A percentile compares a stretch with the other conserved stretches of the same genome.
Evolutionary conservation across 257 asterid genomes (phyloP).

Genomic region (Fraxinus quadrangulata): DNA sequence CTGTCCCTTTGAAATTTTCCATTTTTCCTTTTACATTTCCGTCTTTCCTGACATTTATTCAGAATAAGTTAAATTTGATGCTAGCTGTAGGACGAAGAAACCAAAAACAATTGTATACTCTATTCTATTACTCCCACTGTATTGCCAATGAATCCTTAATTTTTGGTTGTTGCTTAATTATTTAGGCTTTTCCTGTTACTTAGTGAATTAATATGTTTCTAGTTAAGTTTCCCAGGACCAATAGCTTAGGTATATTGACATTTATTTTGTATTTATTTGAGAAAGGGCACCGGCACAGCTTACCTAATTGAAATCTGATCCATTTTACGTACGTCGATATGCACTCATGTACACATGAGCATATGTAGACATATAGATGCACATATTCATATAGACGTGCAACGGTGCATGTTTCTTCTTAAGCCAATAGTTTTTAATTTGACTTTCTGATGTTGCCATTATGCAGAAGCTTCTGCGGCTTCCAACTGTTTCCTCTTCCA

Average conservation of each 20-base stretch:
- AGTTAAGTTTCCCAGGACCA: background rate
- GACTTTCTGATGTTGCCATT: conserved; percentile 21
- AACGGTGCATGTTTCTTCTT: background rate
- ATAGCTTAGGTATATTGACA: background rate
- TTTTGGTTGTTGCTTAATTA: background rate
- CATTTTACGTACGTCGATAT: background rate
- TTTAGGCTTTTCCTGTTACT: background rate
- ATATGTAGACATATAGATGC: background rate
- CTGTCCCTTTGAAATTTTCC: background rate
- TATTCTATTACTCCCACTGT: background rate
- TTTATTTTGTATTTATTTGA: background rate
- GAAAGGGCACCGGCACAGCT: background rate
- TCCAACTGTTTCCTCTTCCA: conserved; percentile 79
- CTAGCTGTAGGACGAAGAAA: background rate
- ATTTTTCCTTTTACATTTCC: conserved; percentile 12
- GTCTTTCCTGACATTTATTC: background rate
- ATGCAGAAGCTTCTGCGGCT: conserved; percentile 88
- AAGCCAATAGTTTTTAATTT: background rate
- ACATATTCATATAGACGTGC: background rate
- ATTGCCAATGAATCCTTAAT: background rate
- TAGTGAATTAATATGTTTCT: background rate
- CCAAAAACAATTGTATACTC: background rate
- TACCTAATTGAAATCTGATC: background rate
- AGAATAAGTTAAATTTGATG: background rate
- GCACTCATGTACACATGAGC: background rate